These are phyloP conservation scores for Boletus mariae DNA, from an alignment of 1,284 basidiomycete genomes.

Conservation along the genomic window DNA sequence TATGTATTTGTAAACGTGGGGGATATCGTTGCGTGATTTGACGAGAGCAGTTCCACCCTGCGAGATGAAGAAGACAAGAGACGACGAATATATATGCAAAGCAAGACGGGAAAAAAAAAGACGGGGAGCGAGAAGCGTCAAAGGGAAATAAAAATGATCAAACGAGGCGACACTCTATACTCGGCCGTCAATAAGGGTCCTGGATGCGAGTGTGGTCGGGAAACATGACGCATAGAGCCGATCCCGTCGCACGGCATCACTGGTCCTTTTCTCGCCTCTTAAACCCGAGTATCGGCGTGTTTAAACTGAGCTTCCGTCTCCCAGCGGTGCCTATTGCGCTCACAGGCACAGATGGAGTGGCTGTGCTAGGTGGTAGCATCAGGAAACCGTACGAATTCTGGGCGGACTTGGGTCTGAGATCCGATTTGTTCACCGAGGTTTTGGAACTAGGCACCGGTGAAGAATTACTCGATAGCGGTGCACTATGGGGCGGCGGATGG, in stretches of 20 bases:
- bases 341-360: slow-evolving; percentile 18
- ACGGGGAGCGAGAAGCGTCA: background rate
- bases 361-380: slow-evolving; percentile 17
- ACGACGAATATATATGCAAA: slow-evolving; percentile 7
- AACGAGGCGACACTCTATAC: background rate
- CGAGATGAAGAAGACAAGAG: slow-evolving; percentile 1
- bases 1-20: slow-evolving; percentile 4
- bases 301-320: slow-evolving; percentile 66
- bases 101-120: background rate
- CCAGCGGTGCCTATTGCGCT: slow-evolving; percentile 23
- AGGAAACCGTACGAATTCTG: slow-evolving; percentile 18
- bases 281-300: slow-evolving; percentile 58
- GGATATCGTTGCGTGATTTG: slow-evolving; percentile 17
- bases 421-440: background rate
- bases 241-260: slow-evolving; percentile 8
- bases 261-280: slow-evolving; percentile 45
- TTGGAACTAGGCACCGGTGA: slow-evolving; percentile 3
- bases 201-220: background rate
- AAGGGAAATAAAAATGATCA: slow-evolving; percentile 13
- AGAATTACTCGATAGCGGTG: background rate
- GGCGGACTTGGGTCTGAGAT: slow-evolving; percentile 27
- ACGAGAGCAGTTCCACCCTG: slow-evolving; percentile 15
- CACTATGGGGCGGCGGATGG: background rate
- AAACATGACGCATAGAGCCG: background rate
- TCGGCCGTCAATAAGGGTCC: background rate